Base-by-base conservation (phyloP, 106 monocot genomes). In the Dendrobium officinale region DNA sequence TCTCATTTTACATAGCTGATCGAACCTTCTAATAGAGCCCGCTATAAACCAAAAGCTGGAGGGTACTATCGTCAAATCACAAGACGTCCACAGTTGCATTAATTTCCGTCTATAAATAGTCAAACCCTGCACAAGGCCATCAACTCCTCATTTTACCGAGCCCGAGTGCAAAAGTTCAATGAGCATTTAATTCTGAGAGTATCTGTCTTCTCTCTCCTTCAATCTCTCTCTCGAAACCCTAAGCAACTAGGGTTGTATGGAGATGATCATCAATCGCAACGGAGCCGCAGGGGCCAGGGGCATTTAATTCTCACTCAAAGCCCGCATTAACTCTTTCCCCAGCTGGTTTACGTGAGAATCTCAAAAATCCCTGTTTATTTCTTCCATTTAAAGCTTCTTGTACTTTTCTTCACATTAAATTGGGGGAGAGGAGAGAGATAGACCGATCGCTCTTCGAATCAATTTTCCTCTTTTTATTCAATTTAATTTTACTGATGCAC, bases 261-360 rank as follows among this genome's bases (percentile, higher is more conserved):
- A 54, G 61, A 4, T 61, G 22, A 9, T 31, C 80, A 70, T 80
- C 80, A 80, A 80, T 80, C 72, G 80, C 80, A 72, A 72, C 13
- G 80, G 48, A 49, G 70, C 80, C 44, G 72, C 80, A 80, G 72
- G 72, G 47, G 29, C 13, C 48, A 45, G 47, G 70, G 7, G 51
- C 68, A 68, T 70, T 80, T 19, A 80, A 45, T 37, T 72, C 47
- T 16, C 6, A 18, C 20, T 49, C 27, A 27, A 22, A 33, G 56
- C 7, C 70, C 43, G 59, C 43, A 59, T 19, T 79, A 64, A 59
- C 66, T 79, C 70, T 37, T 70, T 37, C 70, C 67, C 15, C 78
- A 41, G 18, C 40, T 22, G 41, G 22, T 68, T 68, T 79, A 79
- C 68, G 45, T 68, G 68, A 79, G 79, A 27, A 79, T 79, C 79